Evolutionary conservation across 2,329 filamentous ascomycete genomes (phyloP), one percentile per base, ranked within the genome.

Genomic region (Tolypocladium nubicola): DNA sequence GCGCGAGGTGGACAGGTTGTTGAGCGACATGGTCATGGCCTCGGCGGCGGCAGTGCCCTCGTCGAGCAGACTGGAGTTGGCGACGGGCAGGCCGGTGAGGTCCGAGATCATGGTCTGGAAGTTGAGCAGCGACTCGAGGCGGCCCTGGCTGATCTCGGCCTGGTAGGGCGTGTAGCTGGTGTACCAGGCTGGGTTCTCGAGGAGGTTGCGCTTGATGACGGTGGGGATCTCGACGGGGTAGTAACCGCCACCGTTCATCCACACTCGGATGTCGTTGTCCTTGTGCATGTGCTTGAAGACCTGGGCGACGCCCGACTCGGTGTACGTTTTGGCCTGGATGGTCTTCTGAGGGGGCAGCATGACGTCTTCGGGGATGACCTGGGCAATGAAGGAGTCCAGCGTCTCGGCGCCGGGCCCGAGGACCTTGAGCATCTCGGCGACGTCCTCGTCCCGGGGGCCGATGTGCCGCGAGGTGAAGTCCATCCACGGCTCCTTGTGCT

Each of bases 121-220:
- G 78, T 97, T 97, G 61, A 97, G 78, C 56, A 97, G 77, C 7
- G 90, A 96, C 78, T 97, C 90, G 61, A 97, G 75, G 57, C 93
- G 86, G 40, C 93, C 93, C 75, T 97, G 93, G 71, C 91, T 96
- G 76, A 97, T 96, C 75, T 97, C 93, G 2, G 93, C 88, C 76
- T 97, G 93, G 74, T 97, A 97, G 19, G 93, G 93, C 0, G 93
- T 97, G 73, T 97, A 97, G 75, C 91, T 96, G 45, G 93, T 97
- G 72, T 97, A 97, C 93, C 93, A 97, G 11, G 87, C 91, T 6
- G 93, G 93, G 70, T 88, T 93, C 78, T 97, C 91, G 58, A 97
- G 77, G 5, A 97, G 81, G 70, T 97, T 97, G 64, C 92, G 82
- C 78, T 94, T 90, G 71, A 97, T 96, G 58, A 97, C 92, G 57